Evolutionary conservation across 768 basidiomycete species (phyloP).

Genomic region (Panellus pusillus): DNA sequence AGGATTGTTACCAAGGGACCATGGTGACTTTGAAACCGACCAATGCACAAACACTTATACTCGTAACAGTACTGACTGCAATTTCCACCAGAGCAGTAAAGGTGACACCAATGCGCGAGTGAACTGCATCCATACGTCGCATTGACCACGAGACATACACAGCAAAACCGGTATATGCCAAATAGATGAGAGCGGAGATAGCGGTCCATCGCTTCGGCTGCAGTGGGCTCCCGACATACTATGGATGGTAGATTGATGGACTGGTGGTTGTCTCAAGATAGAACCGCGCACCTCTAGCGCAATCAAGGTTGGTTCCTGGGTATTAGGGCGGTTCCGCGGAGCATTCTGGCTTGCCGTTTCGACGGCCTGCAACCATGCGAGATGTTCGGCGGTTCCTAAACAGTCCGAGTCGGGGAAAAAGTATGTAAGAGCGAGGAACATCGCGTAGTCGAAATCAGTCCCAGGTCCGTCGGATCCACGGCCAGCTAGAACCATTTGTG

Average conservation of each 20-base stretch:
- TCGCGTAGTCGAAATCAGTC: conserved; percentile 61
- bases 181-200: conserved; percentile 69
- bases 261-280: conserved; percentile 1
- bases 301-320: conserved; percentile 42
- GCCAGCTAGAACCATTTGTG: conserved; percentile 77
- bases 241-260: conserved; percentile 12
- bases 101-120: conserved; percentile 87
- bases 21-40: conserved; percentile 86
- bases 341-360: conserved; percentile 35
- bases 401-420: conserved; percentile 80
- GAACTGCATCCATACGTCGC: conserved; percentile 78
- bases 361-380: conserved; percentile 62
- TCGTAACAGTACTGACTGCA: conserved; percentile 89
- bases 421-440: conserved; percentile 77
- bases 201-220: conserved; percentile 51
- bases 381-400: conserved; percentile 58
- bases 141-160: conserved; percentile 76
- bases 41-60: conserved; percentile 88
- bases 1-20: conserved; percentile 72
- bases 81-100: conserved; percentile 94
- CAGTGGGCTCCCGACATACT: conserved; percentile 57
- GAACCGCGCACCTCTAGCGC: conserved; percentile 43
- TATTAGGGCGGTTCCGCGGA: conserved; percentile 28
- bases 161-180: conserved; percentile 76
- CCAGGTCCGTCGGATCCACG: conserved; percentile 56